These are phyloP conservation scores for Termitomyces sp. DNA, from an alignment of 1,284 basidiomycete species.

Conservation along the genomic window DNA sequence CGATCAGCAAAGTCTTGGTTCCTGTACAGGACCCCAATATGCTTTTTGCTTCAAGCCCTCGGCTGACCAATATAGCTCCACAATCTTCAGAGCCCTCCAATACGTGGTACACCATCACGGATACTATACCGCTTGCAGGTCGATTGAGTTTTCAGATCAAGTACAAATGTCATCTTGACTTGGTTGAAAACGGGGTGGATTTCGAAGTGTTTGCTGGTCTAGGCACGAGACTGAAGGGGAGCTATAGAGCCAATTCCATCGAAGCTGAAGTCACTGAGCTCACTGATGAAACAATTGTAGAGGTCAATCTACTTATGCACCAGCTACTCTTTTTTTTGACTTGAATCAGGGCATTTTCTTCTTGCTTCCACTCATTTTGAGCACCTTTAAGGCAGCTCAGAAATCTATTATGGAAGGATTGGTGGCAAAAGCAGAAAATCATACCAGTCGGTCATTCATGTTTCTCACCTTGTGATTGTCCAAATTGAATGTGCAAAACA, in stretches of 20 bases:
- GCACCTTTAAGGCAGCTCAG: slow-evolving; percentile 27
- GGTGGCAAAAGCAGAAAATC: slow-evolving; percentile 21
- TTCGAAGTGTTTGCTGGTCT: slow-evolving; percentile 28
- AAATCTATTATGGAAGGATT: slow-evolving; percentile 22
- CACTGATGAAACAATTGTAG: slow-evolving; percentile 7
- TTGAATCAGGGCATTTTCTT: slow-evolving; percentile 21
- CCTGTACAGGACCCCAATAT: slow-evolving; percentile 32
- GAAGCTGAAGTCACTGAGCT: slow-evolving; percentile 16
- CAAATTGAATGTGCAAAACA: not conserved
- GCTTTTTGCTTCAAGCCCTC: slow-evolving; percentile 31
- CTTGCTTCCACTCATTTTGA: slow-evolving; percentile 24
- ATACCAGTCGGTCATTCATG: slow-evolving; percentile 8
- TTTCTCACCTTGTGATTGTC: not conserved
- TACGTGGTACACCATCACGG: slow-evolving; percentile 30
- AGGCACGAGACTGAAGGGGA: slow-evolving; percentile 28
- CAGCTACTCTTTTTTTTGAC: not conserved
- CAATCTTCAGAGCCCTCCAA: slow-evolving; percentile 26
- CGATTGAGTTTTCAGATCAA: slow-evolving; percentile 23
- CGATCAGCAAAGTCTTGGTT: slow-evolving; percentile 22
- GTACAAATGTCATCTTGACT: slow-evolving; percentile 24
- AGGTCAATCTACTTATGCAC: slow-evolving; percentile 2
- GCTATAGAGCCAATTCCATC: slow-evolving; percentile 26
- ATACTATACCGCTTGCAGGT: slow-evolving; percentile 28
- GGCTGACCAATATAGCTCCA: slow-evolving; percentile 26
- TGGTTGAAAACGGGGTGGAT: slow-evolving; percentile 28